Base-by-base conservation (phyloP, 768 basidiomycete species). In the Psilocybe subaeruginosa region DNA sequence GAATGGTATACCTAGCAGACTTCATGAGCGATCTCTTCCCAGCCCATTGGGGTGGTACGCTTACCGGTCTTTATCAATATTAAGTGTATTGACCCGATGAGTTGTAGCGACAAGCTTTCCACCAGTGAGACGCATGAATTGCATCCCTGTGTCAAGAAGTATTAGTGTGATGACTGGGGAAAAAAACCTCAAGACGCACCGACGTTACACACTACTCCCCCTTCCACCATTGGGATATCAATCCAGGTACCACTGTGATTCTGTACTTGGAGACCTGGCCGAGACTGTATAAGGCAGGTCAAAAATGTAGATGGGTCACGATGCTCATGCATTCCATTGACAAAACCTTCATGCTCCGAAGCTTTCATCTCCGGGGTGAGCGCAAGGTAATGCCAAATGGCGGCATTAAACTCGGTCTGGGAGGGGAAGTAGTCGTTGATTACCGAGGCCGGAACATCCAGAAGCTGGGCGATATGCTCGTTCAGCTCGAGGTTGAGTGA, bases 161-260 rank as follows among this genome's bases (percentile, higher is more conserved):
- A 53, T 35, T n/a, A 6, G 6, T 12, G 8, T 1, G 6, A 11
- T 30, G 8, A 53, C 16, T 33, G 30, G 4, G 30, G 30, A 14
- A 35, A 35, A 53, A 30, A 4, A 35, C 11, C 31, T 29, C 41
- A 43, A 8, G 14, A 43, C 41, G 8, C n/a, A 53, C 51, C 51
- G 33, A 53, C 51, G n/a, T 53, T 53, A n/a, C 51, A 53, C n/a
- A 53, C 51, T 31, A 53, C 33, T 35, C 51, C 51, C 3, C 51
- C 51, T 35, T 53, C 51, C 3, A 53, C 51, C 51, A 53, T 53
- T 35, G 51, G 51, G n/a, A 53, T 53, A 35, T 53, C 51, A 11
- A 53, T 53, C 51, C 51, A 53, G 14, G 30, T 8, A 9, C 51
- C 51, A 14, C 12, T 53, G 33, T 53, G 51, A 35, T 53, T 53